phyloP scores from a whole-genome alignment of 1,139 yeast genomes.

The Lodderomyces jiufengensis region DNA sequence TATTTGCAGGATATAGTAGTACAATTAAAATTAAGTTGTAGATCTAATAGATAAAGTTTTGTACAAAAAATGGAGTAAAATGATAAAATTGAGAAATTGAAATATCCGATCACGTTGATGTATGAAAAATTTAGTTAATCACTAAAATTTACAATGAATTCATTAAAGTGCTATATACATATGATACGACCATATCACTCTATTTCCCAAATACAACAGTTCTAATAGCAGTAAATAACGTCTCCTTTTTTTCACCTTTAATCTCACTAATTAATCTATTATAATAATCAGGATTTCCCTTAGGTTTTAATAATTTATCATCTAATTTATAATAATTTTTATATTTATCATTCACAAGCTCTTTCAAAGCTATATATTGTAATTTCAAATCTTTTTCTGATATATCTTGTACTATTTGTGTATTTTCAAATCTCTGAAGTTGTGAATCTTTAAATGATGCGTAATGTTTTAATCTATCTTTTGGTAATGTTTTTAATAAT shows the following conservation, averaged over 20 bases:
- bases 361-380: slow-evolving; percentile 58
- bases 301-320: slow-evolving; percentile 67
- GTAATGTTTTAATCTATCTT: slow-evolving; percentile 62
- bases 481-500: slow-evolving; percentile 49
- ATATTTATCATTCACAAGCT: slow-evolving; percentile 59
- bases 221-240: slow-evolving; percentile 58
- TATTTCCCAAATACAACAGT: slow-evolving; percentile 69
- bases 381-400: slow-evolving; percentile 51
- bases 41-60: too few relatives aligned
- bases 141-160: too few relatives aligned
- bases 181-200: too few relatives aligned
- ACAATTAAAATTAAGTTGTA: too few relatives aligned
- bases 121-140: too few relatives aligned
- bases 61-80: too few relatives aligned
- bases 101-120: too few relatives aligned
- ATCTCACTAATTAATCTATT: slow-evolving; percentile 66
- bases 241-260: slow-evolving; percentile 70
- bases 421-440: slow-evolving; percentile 44
- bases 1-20: too few relatives aligned
- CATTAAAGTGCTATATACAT: too few relatives aligned
- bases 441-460: slow-evolving; percentile 67
- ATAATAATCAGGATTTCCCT: slow-evolving; percentile 81
- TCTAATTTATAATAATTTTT: slow-evolving; percentile 59
- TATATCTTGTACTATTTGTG: slow-evolving; percentile 20
- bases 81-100: too few relatives aligned